Evolutionary conservation across 73 alveolate genomes (phyloP).

Genomic region (Blepharisma japonicum): DNA sequence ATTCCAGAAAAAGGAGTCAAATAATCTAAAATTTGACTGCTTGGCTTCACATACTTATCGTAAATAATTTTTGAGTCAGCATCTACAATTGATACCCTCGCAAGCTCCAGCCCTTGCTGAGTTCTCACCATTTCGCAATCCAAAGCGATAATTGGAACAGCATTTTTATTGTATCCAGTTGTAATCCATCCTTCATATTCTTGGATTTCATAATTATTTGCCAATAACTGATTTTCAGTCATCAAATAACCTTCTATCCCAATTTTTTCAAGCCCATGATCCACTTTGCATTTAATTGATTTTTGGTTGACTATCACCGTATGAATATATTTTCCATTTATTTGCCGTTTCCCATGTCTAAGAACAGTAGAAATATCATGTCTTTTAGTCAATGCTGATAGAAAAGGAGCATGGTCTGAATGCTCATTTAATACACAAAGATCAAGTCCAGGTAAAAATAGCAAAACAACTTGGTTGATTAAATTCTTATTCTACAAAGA

Average conservation of each 20-base stretch:
- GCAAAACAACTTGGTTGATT: neutral
- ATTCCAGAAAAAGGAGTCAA: constrained; percentile 77
- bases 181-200: neutral
- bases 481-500: constrained; percentile 7
- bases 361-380: neutral
- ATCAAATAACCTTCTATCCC: constrained; percentile 8
- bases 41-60: constrained; percentile 59
- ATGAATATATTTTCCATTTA: neutral
- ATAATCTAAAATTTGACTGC: constrained; percentile 57
- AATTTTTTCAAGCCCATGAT: neutral
- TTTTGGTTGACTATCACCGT: neutral
- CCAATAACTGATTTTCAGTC: neutral
- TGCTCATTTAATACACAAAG: neutral
- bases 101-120: constrained; percentile 45
- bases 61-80: constrained; percentile 62
- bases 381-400: neutral
- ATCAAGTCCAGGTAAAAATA: neutral
- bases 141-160: constrained; percentile 45
- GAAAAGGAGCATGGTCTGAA: neutral
- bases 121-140: constrained; percentile 88
- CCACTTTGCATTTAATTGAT: neutral
- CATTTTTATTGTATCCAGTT: neutral
- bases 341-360: neutral
- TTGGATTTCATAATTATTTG: neutral
- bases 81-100: constrained; percentile 75